A percentile compares a stretch with the other conserved stretches of the same genome.
Evolutionary conservation across 164 flowering plant species (phyloP).

Genomic region (Brasenia schreberi): DNA sequence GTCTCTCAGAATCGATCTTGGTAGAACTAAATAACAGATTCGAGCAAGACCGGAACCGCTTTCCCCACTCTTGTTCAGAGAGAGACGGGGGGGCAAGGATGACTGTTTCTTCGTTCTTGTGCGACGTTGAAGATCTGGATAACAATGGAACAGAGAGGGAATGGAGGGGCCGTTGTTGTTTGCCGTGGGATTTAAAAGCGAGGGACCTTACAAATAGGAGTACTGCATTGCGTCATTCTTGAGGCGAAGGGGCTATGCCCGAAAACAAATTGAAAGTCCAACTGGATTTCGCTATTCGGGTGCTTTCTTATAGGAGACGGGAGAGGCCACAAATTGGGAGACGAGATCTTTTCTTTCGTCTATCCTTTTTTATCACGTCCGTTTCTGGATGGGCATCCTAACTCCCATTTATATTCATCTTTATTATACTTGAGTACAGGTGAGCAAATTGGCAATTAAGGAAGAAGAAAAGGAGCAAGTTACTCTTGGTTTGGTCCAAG

Average conservation of each 20-base stretch:
- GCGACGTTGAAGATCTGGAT: not conserved
- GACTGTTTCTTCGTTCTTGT: not conserved
- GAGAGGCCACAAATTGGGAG: not conserved
- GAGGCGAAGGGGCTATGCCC: not conserved
- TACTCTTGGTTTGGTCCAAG: not conserved
- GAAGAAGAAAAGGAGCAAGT: not conserved
- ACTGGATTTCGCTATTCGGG: not conserved
- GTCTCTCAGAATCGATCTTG: too few relatives aligned
- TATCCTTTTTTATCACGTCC: not conserved
- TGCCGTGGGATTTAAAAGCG: not conserved
- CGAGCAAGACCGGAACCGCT: not conserved
- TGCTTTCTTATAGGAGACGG: not conserved
- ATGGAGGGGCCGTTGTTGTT: not conserved
- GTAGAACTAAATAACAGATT: too few relatives aligned
- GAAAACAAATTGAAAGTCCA: not conserved
- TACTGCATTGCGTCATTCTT: not conserved
- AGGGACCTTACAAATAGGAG: not conserved
- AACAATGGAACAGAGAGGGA: not conserved
- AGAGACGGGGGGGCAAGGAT: not conserved
- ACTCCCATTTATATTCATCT: not conserved
- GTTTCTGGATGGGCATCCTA: not conserved
- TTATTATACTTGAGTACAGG: not conserved
- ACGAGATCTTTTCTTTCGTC: not conserved
- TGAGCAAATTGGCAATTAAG: not conserved
- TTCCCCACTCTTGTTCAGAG: conserved; percentile 1